phyloP scores from a whole-genome alignment of 225 moss, liverwort and hornwort species.

The Straminergon stramineum region DNA sequence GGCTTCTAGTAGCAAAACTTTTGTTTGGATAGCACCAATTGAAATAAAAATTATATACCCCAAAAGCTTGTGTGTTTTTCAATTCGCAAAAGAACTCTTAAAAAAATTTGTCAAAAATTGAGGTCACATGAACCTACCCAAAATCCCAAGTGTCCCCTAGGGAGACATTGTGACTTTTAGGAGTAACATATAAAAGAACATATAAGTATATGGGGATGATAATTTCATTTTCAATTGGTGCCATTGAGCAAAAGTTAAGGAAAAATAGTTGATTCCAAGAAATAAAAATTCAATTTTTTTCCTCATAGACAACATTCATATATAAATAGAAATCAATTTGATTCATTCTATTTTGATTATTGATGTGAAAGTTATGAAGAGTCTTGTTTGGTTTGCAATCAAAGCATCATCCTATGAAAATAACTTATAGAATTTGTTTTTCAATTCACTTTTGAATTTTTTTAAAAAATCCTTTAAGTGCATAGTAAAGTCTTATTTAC shows the following conservation, averaged over 20 bases:
- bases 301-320: not conserved
- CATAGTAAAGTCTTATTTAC: no score
- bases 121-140: not conserved
- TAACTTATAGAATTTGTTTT: not conserved
- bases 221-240: not conserved
- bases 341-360: not conserved
- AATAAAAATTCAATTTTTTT: not conserved
- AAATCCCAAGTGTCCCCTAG: not conserved
- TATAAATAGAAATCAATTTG: not conserved
- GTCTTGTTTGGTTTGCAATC: not conserved
- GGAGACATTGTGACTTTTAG: not conserved
- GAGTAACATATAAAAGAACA: not conserved
- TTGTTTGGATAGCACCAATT: accelerated
- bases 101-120: not conserved
- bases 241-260: not conserved
- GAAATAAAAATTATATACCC: not conserved
- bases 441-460: not conserved
- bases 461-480: not conserved
- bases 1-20: not conserved
- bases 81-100: accelerated
- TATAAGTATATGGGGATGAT: not conserved
- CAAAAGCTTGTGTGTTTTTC: not conserved
- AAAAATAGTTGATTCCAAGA: not conserved
- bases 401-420: not conserved
- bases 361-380: not conserved